phyloP scores from a whole-genome alignment of 2,329 filamentous ascomycete genomes.

The Onygenales sp. region DNA sequence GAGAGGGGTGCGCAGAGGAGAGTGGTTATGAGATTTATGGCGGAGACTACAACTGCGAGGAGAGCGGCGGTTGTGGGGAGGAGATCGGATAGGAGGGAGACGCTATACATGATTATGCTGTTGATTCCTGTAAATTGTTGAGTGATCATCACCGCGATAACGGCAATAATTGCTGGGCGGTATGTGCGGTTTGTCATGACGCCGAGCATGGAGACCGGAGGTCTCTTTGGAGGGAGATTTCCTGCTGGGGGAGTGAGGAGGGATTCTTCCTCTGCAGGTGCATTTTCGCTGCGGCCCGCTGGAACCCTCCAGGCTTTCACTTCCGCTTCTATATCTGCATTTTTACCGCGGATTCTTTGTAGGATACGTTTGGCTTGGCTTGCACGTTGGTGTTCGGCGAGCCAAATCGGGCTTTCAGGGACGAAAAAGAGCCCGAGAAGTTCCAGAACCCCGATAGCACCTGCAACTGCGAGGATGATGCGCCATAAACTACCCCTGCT shows the following conservation, averaged over 20 bases:
- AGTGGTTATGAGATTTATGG: conserved; percentile 77
- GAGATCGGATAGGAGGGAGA: conserved; percentile 72
- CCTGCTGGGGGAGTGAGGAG: conserved; percentile 51
- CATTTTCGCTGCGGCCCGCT: neutral
- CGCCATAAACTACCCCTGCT: conserved; percentile 75
- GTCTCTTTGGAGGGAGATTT: conserved; percentile 56
- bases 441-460: conserved; percentile 58
- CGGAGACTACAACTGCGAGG: conserved; percentile 78
- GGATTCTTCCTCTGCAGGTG: conserved; percentile 57
- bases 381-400: conserved; percentile 56
- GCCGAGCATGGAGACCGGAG: conserved; percentile 55
- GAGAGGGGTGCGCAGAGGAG: conserved; percentile 71
- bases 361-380: conserved; percentile 57
- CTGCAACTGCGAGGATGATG: conserved; percentile 66
- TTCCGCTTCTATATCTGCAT: conserved; percentile 64
- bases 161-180: conserved; percentile 66
- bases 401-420: conserved; percentile 81
- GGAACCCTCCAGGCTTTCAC: conserved; percentile 46
- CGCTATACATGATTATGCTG: conserved; percentile 97
- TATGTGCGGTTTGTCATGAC: conserved; percentile 60
- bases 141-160: conserved; percentile 81
- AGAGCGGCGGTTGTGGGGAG: conserved; percentile 72
- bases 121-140: conserved; percentile 94
- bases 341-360: conserved; percentile 63
- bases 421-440: conserved; percentile 62